These are phyloP conservation scores for Suillus subluteus DNA, from an alignment of 768 basidiomycete genomes.

Conservation along the genomic window DNA sequence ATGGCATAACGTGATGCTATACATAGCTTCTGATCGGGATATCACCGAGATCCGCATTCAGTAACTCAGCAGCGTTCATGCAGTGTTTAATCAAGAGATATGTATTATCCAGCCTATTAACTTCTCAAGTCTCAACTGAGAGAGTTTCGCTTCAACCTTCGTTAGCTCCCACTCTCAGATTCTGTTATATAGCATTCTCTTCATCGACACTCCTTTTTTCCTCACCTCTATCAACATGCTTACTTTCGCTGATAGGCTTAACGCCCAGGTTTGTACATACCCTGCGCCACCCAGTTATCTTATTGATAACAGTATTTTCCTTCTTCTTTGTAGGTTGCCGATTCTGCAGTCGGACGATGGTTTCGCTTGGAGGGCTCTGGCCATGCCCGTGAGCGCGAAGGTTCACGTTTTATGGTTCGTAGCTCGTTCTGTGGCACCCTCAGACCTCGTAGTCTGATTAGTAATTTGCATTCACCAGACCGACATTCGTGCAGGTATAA, in stretches of 20 bases:
- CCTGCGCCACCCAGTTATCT: neutral
- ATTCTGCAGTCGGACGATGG: constrained; percentile 57
- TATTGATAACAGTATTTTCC: neutral
- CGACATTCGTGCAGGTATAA: constrained; percentile 77
- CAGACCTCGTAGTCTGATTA: constrained; percentile 14
- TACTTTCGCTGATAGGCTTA: constrained; percentile 44
- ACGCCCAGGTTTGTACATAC: constrained; percentile 38
- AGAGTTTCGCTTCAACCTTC: constrained; percentile 1
- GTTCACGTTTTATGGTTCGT: constrained; percentile 61
- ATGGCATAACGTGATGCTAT: neutral
- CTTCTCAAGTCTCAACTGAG: neutral
- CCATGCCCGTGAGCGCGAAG: constrained; percentile 60
- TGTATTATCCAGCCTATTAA: neutral
- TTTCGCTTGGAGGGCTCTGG: constrained; percentile 77
- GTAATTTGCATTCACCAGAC: constrained; percentile 46
- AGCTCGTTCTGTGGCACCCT: constrained; percentile 17
- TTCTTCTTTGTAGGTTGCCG: constrained; percentile 38
- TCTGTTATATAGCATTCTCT: constrained; percentile 25
- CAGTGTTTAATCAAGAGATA: neutral
- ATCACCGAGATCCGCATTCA: neutral
- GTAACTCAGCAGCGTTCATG: neutral
- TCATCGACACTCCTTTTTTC: constrained; percentile 22
- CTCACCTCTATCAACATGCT: constrained; percentile 33
- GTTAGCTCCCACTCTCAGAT: constrained; percentile 3
- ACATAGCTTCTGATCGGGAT: neutral